Evolutionary conservation across 2,329 filamentous ascomycete genomes (phyloP), one percentile per base, ranked within the genome.

Genomic region (Aotearoamyces nothofagi): DNA sequence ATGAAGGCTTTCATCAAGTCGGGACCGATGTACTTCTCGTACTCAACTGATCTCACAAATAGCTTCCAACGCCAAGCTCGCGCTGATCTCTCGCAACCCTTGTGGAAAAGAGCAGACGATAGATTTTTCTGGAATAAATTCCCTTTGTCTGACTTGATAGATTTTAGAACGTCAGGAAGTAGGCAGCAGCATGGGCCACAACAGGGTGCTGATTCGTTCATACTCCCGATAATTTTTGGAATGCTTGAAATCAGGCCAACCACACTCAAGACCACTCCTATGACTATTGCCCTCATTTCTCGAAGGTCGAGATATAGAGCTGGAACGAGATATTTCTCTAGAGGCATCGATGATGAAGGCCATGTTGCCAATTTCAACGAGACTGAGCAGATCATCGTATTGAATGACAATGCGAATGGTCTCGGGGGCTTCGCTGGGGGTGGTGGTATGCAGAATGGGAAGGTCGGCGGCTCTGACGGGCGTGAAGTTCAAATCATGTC

Each of bases 321-420:
- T 19, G 90, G 90, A 24, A 96, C 90, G 10, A 67, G 92, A 49
- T 96, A 94, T 57, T 90, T 98, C 51, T 92, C 90, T 2, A 75
- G 90, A 39, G 90, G 90, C 29, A 72, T 96, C 26, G 87, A 98
- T 48, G 86, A 93, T 39, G 66, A 90, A 36, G 90, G 90, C 14
- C 74, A 96, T 51, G 90, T 90, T n/a, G 83, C 90, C 40, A 98
- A 98, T 53, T 98, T 87, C 65, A 98, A 98, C 50, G 90, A 98
- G 61, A 96, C 90, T 0, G 90, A 98, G 51, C 90, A 98, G 51
- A 64, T 90, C 17, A 66, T 93, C 35, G 72, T 98, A 20, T 56
- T 96, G 41, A 96, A 96, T 45, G 90, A 96, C 53, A 67, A 60
- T 31, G 65, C 69, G 3, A 72, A 72, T 33, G 78, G 78, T 1